These are phyloP conservation scores for Cucurbita ficifolia DNA, from an alignment of 306 rosid species.

Conservation along the genomic window DNA sequence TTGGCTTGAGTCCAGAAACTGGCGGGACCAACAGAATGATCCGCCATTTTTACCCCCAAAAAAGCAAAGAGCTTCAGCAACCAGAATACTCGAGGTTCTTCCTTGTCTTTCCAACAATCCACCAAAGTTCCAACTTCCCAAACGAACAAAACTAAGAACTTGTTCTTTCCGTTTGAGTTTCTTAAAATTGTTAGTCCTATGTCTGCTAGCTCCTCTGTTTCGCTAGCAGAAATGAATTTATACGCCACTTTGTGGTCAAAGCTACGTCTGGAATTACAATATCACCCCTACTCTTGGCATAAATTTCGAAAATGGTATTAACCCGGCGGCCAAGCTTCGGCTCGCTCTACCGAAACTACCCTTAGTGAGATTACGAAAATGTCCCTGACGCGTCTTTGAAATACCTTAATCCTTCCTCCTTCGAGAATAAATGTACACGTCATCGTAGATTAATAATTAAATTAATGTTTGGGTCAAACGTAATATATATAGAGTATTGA, in stretches of 20 bases:
- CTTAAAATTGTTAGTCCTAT: background rate
- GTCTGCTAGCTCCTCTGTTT: background rate
- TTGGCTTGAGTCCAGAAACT: conserved; percentile 81
- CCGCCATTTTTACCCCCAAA: conserved; percentile 21
- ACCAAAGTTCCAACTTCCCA: background rate
- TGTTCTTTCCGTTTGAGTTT: background rate
- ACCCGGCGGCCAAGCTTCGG: background rate
- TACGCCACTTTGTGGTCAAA: background rate
- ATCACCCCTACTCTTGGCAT: background rate
- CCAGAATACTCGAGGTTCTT: background rate
- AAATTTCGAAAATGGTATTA: conserved; percentile 1
- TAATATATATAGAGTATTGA: background rate
- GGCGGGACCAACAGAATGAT: conserved; percentile 31
- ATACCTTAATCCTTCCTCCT: background rate
- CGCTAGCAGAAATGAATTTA: background rate
- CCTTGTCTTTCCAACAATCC: background rate
- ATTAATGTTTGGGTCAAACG: background rate
- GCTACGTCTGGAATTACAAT: background rate
- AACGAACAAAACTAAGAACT: background rate
- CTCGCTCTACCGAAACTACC: conserved; percentile 10
- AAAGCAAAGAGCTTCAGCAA: background rate
- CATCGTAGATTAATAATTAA: background rate
- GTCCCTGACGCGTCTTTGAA: background rate
- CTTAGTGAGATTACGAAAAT: background rate
- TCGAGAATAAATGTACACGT: background rate